Evolutionary conservation across 2,329 filamentous ascomycete genomes (phyloP), one percentile per base, ranked within the genome.

Genomic region (Aspergillus sojae): DNA sequence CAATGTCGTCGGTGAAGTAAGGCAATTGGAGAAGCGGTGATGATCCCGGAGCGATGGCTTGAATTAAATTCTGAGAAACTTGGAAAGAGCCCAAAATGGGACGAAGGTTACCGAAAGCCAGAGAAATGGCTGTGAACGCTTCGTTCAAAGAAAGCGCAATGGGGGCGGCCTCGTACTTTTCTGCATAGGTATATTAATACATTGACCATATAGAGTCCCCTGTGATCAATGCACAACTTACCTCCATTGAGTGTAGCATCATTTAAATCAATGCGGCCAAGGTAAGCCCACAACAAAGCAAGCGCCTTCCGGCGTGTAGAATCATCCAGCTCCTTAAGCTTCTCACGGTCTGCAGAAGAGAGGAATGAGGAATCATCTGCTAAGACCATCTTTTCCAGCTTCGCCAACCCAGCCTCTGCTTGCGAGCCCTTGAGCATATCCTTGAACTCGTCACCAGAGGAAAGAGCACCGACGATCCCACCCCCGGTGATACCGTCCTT

Each of bases 21-120:
- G 95, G 95, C 14, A 99, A 87, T 80, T 99, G 95, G 57, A 97
- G 88, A 48, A 99, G 89, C 4, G 95, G 94, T 12, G 94, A 96
- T 3, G 90, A 87, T 68, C 87, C 88, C 32, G 95, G 94, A 19
- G 93, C 85, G 46, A 98, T 81, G 26, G 95, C 94, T 82, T 99
- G 95, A 64, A 98, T 91, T 63, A 99, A 81, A 71, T 91, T 89
- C 80, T 99, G 95, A 69, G 91, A 91, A 61, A 91, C 87, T 70
- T 88, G 87, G 83, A 93, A 96, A 19, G 93, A 91, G 30, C 91
- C 87, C 57, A 97, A 84, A 57, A 98, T 90, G 28, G 94, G 94
- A 19, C 85, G 85, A 45, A 93, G 92, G 78, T 91, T 92, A 65
- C 91, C 91, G 76, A 93, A 98, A 26, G 94, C 93, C 39, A 98